Conservation (phyloP, 139 green algal genomes). For the Closterium sp. region DNA sequence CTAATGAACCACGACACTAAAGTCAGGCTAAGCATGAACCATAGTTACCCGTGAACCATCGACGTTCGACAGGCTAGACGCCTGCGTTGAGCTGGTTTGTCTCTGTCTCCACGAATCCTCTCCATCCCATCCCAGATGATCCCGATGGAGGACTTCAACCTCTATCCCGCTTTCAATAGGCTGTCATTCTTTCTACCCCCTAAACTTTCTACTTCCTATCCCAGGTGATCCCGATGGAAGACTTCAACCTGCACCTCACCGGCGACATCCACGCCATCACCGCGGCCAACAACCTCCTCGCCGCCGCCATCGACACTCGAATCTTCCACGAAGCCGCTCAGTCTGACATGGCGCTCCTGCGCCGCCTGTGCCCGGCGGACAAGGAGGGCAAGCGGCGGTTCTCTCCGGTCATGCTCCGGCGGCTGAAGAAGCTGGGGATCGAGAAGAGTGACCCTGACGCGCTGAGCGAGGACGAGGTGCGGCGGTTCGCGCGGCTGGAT, state of each 20-base stretch:
- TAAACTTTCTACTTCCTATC: not conserved
- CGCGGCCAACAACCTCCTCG: constrained; percentile 93
- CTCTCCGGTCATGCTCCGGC: constrained; percentile 80
- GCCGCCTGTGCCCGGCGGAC: constrained; percentile 72
- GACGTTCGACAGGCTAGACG: too few relatives aligned
- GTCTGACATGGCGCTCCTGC: constrained; percentile 79
- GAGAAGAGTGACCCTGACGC: constrained; percentile 80
- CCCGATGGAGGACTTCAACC: too few relatives aligned
- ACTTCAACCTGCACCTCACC: constrained; percentile 93
- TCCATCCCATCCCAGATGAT: too few relatives aligned
- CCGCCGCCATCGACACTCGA: constrained; percentile 89
- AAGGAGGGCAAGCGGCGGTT: constrained; percentile 79
- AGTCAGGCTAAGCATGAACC: too few relatives aligned
- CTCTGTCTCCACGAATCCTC: too few relatives aligned
- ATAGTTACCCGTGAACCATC: too few relatives aligned
- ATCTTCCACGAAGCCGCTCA: constrained; percentile 96
- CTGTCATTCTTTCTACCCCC: not conserved
- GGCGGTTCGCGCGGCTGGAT: constrained; percentile 87
- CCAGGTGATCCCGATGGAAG: constrained; percentile 60
- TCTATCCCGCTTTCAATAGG: constrained; percentile 42
- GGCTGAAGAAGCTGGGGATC: constrained; percentile 91
- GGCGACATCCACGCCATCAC: constrained; percentile 46
- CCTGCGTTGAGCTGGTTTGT: too few relatives aligned
- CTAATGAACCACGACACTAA: too few relatives aligned
- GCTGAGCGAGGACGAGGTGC: constrained; percentile 82